Evolutionary conservation across 345 rosid genomes (phyloP).

Genomic region (Pistacia atlantica): DNA sequence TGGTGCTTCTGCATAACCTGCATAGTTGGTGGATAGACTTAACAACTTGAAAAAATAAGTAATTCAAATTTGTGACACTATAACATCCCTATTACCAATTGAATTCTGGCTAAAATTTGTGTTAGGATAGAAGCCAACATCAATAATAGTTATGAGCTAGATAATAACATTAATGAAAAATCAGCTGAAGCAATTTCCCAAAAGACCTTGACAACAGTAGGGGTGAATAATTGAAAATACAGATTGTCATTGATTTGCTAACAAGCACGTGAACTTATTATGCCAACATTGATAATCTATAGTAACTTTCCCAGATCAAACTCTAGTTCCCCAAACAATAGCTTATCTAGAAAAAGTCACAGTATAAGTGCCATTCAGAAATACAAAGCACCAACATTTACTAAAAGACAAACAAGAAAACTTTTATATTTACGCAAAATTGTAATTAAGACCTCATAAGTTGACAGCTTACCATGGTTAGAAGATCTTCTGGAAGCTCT

Average conservation of each 20-base stretch:
- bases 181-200: neutral
- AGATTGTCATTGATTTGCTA: neutral
- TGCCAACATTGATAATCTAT: neutral
- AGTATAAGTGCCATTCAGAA: neutral
- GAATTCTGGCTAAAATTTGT: neutral
- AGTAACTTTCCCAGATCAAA: neutral
- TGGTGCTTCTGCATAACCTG: constrained; percentile 99
- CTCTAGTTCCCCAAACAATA: constrained; percentile 5
- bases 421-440: neutral
- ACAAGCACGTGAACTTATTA: neutral
- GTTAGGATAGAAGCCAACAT: neutral
- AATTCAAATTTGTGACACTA: constrained; percentile 10
- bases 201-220: neutral
- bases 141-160: neutral
- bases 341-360: neutral
- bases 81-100: neutral
- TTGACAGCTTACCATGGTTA: constrained; percentile 67
- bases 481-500: constrained; percentile 87
- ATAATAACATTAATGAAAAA: neutral
- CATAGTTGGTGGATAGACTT: constrained; percentile 19
- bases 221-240: neutral
- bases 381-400: neutral
- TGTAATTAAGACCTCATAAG: neutral
- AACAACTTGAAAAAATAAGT: neutral
- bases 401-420: neutral